Conservation (phyloP, 768 basidiomycete genomes). For the Tylopilus plumbeoviolaceoides region DNA sequence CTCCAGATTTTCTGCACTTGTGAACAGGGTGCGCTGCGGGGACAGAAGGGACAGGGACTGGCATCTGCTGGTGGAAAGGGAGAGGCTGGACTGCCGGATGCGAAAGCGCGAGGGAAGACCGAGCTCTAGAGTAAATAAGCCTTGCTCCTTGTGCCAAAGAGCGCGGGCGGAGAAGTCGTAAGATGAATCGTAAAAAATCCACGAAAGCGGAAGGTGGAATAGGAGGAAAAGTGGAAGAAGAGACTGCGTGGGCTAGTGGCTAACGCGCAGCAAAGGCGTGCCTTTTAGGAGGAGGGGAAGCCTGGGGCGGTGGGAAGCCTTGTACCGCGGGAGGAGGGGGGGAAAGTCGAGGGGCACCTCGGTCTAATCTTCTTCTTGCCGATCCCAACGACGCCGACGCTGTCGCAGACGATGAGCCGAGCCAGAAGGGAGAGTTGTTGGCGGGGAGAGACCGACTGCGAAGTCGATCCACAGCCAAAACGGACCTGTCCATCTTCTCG, state of each 20-base stretch:
- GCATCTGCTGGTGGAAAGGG: conserved; percentile 63
- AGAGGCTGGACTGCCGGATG: conserved; percentile 39
- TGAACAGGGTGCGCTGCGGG: conserved; percentile 59
- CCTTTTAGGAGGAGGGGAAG: conserved; percentile 55
- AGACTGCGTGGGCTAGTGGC: conserved; percentile 43
- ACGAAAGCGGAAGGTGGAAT: conserved; percentile 24
- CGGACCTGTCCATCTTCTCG: conserved; percentile 19
- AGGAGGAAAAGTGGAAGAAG: conserved; percentile 26
- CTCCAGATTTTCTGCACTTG: conserved; percentile 52
- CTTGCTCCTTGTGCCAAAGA: conserved; percentile 38
- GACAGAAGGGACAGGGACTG: conserved; percentile 74
- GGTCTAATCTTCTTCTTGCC: conserved; percentile 26
- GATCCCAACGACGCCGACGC: conserved; percentile 41
- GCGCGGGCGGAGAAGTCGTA: conserved; percentile 52
- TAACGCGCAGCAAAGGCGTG: conserved; percentile 92
- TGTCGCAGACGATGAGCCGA: conserved; percentile 38
- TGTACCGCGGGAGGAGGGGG: conserved; percentile 27
- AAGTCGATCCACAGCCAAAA: conserved; percentile 44
- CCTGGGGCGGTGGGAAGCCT: conserved; percentile 8
- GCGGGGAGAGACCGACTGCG: conserved; percentile 43
- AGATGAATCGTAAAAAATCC: conserved; percentile 58
- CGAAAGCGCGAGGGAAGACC: conserved; percentile 42
- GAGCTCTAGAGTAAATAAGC: conserved; percentile 38
- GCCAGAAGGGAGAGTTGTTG: conserved; percentile 29
- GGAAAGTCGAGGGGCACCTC: conserved; percentile 25